Evolutionary conservation across 2,329 filamentous ascomycete genomes (phyloP).

Genomic region (Microascus cirrosus): DNA sequence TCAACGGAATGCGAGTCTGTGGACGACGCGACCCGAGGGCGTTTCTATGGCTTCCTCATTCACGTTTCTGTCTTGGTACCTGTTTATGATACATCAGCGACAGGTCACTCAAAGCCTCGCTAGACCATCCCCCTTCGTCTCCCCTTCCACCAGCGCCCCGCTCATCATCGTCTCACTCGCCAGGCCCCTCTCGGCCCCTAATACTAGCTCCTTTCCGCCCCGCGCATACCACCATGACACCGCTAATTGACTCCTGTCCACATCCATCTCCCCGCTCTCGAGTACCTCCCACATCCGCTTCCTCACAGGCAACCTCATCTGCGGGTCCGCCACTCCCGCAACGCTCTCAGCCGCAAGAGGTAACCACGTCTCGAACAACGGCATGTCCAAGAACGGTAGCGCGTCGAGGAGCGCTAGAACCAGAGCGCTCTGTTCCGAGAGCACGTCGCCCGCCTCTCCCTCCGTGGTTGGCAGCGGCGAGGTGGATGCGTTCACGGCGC

Average conservation of each 20-base stretch:
- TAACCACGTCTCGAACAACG: constrained; percentile 71
- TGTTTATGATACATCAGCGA: neutral
- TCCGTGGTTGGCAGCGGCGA: constrained; percentile 24
- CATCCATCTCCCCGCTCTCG: constrained; percentile 76
- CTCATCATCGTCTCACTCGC: constrained; percentile 7
- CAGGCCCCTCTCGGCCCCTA: constrained; percentile 15
- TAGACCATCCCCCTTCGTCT: neutral
- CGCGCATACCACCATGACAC: constrained; percentile 75
- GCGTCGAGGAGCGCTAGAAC: constrained; percentile 70
- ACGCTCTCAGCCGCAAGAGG: constrained; percentile 58
- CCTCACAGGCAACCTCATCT: constrained; percentile 53
- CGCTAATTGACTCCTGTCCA: constrained; percentile 66
- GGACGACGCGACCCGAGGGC: too few species aligned
- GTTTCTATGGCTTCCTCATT: too few species aligned
- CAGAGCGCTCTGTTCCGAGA: constrained; percentile 73
- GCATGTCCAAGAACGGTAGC: constrained; percentile 60
- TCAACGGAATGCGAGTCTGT: too few species aligned
- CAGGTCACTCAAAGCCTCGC: neutral
- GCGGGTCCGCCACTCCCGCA: constrained; percentile 48
- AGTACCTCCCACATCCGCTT: constrained; percentile 71
- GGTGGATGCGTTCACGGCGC: constrained; percentile 45
- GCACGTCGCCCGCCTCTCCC: constrained; percentile 5
- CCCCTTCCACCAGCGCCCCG: neutral
- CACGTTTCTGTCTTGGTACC: neutral
- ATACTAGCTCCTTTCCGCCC: constrained; percentile 40